phyloP scores from a whole-genome alignment of 257 asterid species.

The Coffea canephora region DNA sequence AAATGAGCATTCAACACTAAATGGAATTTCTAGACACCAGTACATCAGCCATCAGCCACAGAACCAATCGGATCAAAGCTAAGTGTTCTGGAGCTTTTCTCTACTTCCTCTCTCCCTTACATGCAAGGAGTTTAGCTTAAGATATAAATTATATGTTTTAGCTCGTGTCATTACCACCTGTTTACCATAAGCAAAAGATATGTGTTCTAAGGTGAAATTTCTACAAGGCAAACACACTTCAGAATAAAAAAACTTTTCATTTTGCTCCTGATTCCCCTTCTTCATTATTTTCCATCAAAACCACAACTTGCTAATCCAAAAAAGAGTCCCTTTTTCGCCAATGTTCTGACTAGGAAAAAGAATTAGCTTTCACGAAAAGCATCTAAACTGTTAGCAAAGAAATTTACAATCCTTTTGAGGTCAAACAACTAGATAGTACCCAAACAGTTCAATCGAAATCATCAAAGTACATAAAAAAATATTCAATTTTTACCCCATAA shows the following conservation, averaged over 20 bases:
- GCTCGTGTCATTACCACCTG: no score
- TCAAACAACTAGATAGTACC: no score
- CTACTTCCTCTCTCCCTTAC: neutral
- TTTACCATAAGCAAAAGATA: no score
- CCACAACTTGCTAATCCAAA: neutral
- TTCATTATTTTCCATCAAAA: neutral
- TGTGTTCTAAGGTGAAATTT: neutral
- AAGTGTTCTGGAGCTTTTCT: neutral
- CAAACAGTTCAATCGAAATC: neutral
- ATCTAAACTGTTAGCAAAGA: no score
- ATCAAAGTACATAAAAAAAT: neutral
- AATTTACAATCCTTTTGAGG: no score
- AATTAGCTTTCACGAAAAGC: no score
- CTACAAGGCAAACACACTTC: neutral
- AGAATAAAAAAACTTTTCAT: neutral
- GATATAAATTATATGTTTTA: no score
- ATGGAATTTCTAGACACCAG: neutral
- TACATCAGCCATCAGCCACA: neutral
- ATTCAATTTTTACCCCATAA: neutral
- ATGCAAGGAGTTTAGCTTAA: neutral
- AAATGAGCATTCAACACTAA: neutral
- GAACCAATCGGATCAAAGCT: neutral
- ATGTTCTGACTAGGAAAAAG: neutral
- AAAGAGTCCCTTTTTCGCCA: no score
- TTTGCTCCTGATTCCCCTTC: neutral